A percentile compares a stretch with the other conserved stretches of the same genome.
Evolutionary conservation across 2,329 filamentous ascomycete species (phyloP).

Genomic region (Lojkania enalia): DNA sequence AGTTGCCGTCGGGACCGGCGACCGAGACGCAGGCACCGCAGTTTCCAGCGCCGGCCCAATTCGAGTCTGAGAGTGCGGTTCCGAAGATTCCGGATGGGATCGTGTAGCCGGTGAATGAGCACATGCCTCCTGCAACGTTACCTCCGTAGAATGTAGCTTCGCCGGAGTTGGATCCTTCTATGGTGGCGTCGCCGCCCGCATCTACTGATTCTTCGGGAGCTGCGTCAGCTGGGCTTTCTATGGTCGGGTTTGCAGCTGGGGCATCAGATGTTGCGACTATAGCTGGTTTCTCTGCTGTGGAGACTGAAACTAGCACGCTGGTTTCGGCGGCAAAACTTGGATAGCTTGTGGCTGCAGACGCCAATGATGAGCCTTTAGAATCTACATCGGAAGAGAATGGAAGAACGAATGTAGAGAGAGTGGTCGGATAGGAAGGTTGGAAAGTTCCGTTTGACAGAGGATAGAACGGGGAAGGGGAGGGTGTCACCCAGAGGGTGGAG

Average conservation of each 20-base stretch:
- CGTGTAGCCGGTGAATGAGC: slow-evolving; percentile 66
- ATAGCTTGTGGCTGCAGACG: background rate
- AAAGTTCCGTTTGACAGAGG: slow-evolving; percentile 16
- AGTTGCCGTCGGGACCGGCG: slow-evolving; percentile 59
- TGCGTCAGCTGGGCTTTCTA: slow-evolving; percentile 8
- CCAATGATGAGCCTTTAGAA: too few relatives aligned
- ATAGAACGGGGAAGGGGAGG: slow-evolving; percentile 8
- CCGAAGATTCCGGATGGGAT: slow-evolving; percentile 63
- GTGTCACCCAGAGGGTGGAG: slow-evolving; percentile 5
- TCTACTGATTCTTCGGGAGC: slow-evolving; percentile 2
- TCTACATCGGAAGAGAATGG: background rate
- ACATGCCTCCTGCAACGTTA: slow-evolving; percentile 60
- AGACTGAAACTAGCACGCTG: background rate
- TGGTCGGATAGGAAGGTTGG: slow-evolving; percentile 8
- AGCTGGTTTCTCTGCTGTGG: background rate
- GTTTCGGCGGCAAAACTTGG: background rate
- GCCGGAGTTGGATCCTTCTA: slow-evolving; percentile 25
- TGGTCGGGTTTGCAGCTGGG: background rate
- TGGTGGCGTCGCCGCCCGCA: slow-evolving; percentile 1
- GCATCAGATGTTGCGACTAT: slow-evolving; percentile 1
- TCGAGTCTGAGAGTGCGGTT: slow-evolving; percentile 62
- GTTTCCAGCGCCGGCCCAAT: slow-evolving; percentile 59
- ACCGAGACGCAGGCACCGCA: slow-evolving; percentile 67
- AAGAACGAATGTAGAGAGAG: slow-evolving; percentile 6
- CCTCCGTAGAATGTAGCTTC: slow-evolving; percentile 45